Conservation (phyloP, 2,329 filamentous ascomycete species). For the Fusarium bactridioides region DNA sequence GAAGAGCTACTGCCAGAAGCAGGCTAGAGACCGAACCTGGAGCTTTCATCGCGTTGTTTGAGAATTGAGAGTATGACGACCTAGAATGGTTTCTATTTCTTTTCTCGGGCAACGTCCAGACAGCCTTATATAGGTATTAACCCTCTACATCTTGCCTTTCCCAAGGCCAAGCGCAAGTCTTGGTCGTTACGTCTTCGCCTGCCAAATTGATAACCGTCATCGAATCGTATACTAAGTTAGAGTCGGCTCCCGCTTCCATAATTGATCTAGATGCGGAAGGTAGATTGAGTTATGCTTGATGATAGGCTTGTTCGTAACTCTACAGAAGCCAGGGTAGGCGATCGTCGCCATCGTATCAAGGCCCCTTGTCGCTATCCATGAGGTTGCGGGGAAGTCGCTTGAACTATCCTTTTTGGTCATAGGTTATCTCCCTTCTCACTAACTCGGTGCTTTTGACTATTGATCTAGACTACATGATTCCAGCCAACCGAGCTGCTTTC, state of each 20-base stretch:
- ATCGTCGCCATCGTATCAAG: not conserved
- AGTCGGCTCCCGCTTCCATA: not conserved
- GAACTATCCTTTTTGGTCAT: not conserved
- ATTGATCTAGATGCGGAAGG: not conserved
- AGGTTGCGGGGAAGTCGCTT: not conserved
- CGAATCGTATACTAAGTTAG: too few species aligned
- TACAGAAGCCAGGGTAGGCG: too few species aligned
- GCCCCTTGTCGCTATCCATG: not conserved
- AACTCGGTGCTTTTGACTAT: too few species aligned
- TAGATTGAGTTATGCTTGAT: not conserved
- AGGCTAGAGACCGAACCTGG: not conserved
- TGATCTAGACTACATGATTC: not conserved
- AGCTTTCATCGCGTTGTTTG: rapidly evolving
- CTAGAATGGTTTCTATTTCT: rapidly evolving
- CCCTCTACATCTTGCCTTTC: too few species aligned
- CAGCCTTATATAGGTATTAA: not conserved
- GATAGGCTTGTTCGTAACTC: not conserved
- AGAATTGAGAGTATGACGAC: rapidly evolving
- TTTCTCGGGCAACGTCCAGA: rapidly evolving
- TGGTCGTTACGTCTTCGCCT: not conserved
- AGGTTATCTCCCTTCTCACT: not conserved
- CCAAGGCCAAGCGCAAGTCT: too few species aligned
- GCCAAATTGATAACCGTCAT: not conserved
- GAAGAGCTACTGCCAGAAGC: not conserved
- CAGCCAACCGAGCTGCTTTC: too few species aligned